These are phyloP conservation scores for Botryosphaeria dothidea DNA, from an alignment of 2,329 filamentous ascomycete species.

Conservation along the genomic window DNA sequence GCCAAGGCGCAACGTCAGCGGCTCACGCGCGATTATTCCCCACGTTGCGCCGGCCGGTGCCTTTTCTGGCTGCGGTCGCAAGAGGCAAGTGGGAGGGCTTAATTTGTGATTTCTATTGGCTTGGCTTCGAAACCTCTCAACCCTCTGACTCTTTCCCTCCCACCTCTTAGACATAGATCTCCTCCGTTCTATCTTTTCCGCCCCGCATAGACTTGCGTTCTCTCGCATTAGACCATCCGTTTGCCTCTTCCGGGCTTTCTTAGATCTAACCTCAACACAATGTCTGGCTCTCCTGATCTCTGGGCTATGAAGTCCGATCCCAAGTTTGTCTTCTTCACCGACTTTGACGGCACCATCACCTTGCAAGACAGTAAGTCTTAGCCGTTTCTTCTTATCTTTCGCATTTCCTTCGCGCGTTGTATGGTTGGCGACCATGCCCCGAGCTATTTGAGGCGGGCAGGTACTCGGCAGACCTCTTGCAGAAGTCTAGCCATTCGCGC, in stretches of 20 bases:
- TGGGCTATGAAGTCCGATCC: slow-evolving; percentile 61
- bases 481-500: no score
- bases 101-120: slow-evolving; percentile 11
- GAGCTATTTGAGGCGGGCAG: no score
- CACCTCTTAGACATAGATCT: background rate
- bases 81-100: background rate
- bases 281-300: slow-evolving; percentile 37
- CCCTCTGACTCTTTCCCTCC: background rate
- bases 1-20: background rate
- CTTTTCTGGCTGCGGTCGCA: background rate
- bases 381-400: slow-evolving; percentile 12
- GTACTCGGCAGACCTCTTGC: no score
- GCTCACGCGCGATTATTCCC: background rate
- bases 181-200: background rate
- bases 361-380: slow-evolving; percentile 61
- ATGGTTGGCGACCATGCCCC: background rate
- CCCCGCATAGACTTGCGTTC: background rate
- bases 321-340: slow-evolving; percentile 96
- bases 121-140: background rate
- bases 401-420: background rate
- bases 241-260: slow-evolving; percentile 3
- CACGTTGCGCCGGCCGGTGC: background rate
- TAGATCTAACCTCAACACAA: slow-evolving; percentile 20
- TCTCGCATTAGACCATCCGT: background rate
- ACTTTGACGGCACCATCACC: slow-evolving; percentile 97